phyloP scores from a whole-genome alignment of 164 flowering plant genomes.

The Annona squamosa region DNA sequence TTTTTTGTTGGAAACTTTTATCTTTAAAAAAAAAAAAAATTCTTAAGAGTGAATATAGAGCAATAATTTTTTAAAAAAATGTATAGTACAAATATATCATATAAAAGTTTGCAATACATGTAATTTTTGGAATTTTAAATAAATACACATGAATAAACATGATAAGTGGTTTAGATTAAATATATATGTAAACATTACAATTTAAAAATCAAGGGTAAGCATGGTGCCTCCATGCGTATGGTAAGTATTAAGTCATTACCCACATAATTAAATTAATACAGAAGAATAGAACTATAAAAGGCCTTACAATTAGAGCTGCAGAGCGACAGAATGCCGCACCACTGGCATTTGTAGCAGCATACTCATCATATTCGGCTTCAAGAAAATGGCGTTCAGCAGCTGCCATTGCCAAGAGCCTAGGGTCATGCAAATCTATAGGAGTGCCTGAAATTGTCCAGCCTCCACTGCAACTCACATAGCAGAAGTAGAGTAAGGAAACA shows the following conservation, averaged over 20 bases:
- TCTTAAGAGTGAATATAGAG: too few relatives aligned
- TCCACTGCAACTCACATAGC: slow-evolving; percentile 41
- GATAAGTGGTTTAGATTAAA: background rate
- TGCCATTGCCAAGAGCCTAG: slow-evolving; percentile 88
- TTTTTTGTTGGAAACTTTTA: background rate
- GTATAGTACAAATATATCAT: too few relatives aligned
- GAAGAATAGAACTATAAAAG: background rate
- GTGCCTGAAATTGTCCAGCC: slow-evolving; percentile 86
- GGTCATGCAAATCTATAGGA: slow-evolving; percentile 74
- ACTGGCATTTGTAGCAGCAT: slow-evolving; percentile 69
- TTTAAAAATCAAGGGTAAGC: background rate
- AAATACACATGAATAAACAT: too few relatives aligned
- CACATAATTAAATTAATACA: background rate
- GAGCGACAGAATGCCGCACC: slow-evolving; percentile 97
- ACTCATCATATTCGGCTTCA: slow-evolving; percentile 85
- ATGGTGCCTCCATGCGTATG: background rate
- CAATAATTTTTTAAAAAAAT: too few relatives aligned
- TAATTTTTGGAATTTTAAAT: too few relatives aligned
- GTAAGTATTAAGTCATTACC: background rate
- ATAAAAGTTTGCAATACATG: too few relatives aligned
- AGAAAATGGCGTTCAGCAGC: slow-evolving; percentile 79
- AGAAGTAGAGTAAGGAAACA: background rate
- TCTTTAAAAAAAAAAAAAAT: too few relatives aligned
- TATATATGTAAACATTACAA: background rate
- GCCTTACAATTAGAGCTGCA: slow-evolving; percentile 77